Evolutionary conservation across 192 early-diverging fungal genomes (phyloP), one percentile per base, ranked within the genome.

Genomic region (Mortierella antarctica): DNA sequence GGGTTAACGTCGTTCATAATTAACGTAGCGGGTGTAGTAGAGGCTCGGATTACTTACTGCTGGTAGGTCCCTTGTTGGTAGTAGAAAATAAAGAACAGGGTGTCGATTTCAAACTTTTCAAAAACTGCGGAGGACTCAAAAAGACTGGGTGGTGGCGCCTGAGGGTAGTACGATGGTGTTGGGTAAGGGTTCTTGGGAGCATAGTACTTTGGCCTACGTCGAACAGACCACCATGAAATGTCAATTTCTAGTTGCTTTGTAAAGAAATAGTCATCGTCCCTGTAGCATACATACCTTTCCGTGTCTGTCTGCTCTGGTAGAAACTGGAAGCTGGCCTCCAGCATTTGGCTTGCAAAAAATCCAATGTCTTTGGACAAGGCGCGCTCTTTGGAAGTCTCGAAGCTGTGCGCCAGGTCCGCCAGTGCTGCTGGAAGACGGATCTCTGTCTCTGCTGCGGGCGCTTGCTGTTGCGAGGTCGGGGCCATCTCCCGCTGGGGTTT

Each of bases 1-100:
- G 49, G 21, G 15, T 31, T 31, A 51, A 51, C 21, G 8, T 10
- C 39, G 7, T 39, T 50, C 6, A 21, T 9, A 6, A 42, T 3
- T 47, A 51, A 14, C 7, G 17, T 17, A 15, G 17, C 50, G 17
- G 17, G 50, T 11, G 50, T 17, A 42, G 17, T 17, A 41, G 12
- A 49, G 3, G 17, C 17, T 7, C n/a, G 8, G 54, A 18, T 1
- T 1, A 88, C 91, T 57, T 91, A 97, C 92, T 99, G 97, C 74
- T 97, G 96, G 65, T 95, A 97, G 52, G 97, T 97, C 59, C 95
- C 95, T 82, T 95, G 96, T 82, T 95, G 96, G 84, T 96, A 96
- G 86, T 99, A 99, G 81, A 99, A 99, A 66, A 97, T 96, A 81
- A 95, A 99, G 84, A 98, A 99, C 64, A 99, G 86, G 44, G 96